Base-by-base conservation (phyloP, 2,329 filamentous ascomycete species). In the Chrysoporthe cubensis region DNA sequence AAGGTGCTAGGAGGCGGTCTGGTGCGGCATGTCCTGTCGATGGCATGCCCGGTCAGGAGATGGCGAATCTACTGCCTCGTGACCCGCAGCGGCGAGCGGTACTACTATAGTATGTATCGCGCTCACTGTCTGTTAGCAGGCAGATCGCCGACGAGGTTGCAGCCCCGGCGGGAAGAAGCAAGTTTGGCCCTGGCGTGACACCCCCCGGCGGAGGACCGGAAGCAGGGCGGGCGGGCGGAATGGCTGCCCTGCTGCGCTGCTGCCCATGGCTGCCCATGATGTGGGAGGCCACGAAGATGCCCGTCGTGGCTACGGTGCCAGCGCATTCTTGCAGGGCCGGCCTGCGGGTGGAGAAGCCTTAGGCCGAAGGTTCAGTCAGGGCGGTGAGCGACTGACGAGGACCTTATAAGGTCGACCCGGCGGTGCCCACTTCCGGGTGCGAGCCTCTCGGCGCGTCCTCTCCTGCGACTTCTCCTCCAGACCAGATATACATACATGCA, bases 251-350 rank as follows among this genome's bases (percentile, higher is more conserved):
- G 56, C 62, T 64, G 64, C 40, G 46, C 26, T 26, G 21, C 37
- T 46, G 44, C 61, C 52, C 54, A 64, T 32, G 11, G 48, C n/a
- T 52, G 48, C 48, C 48, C 50, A 54, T 54, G 52, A 5, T 11
- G 11, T 54, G 50, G 26, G 13, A 44, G 54, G 62, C 64, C 61
- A 56, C 59, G 59, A 65, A 68, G 65, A 56, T 63, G 60, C 14
- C 54, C 68, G 68, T 66, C 62, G 68, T 70, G 66, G 58, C 65
- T 64, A 69, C 64, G 54, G 67, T 68, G 68, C 68, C 68, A 70
- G 21, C 68, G 63, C 68, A 70, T 59, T 70, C 59, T 59, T 70
- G 68, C 68, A 70, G 66, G 67, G 60, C 66, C 58, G 68, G 62
- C 34, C 60, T 50, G 61, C 42, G 62, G 54, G 68, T 65, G 66